A percentile compares a stretch with the other conserved stretches of the same genome.
phyloP scores from a whole-genome alignment of 495 filamentous ascomycete genomes.

The Bathelium albidoporum region DNA sequence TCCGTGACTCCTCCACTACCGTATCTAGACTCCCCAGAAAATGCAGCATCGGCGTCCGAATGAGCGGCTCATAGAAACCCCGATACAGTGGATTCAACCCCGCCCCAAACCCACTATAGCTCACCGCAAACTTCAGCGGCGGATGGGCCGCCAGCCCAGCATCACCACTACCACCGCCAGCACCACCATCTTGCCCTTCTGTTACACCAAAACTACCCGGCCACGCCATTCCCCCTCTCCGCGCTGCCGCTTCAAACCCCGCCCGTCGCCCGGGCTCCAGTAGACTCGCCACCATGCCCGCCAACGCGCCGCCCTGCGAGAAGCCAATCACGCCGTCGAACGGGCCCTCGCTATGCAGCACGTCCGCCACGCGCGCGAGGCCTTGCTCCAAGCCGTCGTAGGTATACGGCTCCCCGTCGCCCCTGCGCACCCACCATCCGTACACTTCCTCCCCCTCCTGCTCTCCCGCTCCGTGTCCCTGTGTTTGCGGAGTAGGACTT shows the following conservation, averaged over 20 bases:
- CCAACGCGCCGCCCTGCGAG: conserved; percentile 34
- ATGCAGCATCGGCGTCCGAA: conserved; percentile 70
- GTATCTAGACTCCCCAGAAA: conserved; percentile 77
- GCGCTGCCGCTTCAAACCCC: conserved; percentile 33
- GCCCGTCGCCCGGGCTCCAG: conserved; percentile 49
- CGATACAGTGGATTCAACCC: conserved; percentile 45
- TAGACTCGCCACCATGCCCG: conserved; percentile 50
- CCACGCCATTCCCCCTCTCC: conserved; percentile 34
- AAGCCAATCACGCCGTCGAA: conserved; percentile 38
- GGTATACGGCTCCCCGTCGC: conserved; percentile 37
- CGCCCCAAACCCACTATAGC: conserved; percentile 70
- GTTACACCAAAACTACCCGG: conserved; percentile 43
- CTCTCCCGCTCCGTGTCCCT: conserved; percentile 14
- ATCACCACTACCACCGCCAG: conserved; percentile 28
- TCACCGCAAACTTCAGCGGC: conserved; percentile 65
- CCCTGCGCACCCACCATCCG: conserved; percentile 77
- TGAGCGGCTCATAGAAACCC: conserved; percentile 64
- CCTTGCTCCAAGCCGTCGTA: conserved; percentile 61
- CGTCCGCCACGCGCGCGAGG: conserved; percentile 46
- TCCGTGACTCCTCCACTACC: conserved; percentile 71
- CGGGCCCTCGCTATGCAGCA: conserved; percentile 41
- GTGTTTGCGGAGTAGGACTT: conserved; percentile 19
- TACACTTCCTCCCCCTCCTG: conserved; percentile 50
- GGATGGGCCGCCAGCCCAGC: conserved; percentile 44
- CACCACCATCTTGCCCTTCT: conserved; percentile 15